Evolutionary conservation across 2,329 filamentous ascomycete species (phyloP).

Genomic region (Microdochium paspali): DNA sequence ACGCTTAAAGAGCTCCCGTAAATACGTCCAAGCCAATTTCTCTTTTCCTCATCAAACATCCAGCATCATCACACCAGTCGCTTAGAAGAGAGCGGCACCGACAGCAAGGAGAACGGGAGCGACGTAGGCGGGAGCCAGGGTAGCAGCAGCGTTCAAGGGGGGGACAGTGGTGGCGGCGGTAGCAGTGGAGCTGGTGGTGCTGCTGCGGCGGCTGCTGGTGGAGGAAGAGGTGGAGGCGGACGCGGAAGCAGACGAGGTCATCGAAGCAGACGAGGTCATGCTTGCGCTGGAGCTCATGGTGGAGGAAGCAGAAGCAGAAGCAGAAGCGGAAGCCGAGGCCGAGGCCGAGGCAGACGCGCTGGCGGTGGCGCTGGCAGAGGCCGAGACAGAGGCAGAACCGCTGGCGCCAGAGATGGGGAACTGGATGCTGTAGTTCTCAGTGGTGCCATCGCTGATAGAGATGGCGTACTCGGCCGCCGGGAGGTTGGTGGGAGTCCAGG

Average conservation of each 20-base stretch:
- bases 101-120: conserved; percentile 14
- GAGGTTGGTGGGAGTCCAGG: conserved; percentile 26
- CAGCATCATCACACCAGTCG: not conserved
- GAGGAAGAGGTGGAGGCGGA: conserved; percentile 7
- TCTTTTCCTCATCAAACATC: not conserved
- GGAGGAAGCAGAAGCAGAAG: not conserved
- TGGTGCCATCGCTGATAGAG: conserved; percentile 28
- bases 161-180: conserved; percentile 10
- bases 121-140: conserved; percentile 14
- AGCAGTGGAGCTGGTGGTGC: conserved; percentile 5
- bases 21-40: not conserved
- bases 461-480: conserved; percentile 33
- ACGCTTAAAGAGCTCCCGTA: too few relatives aligned
- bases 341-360: not conserved
- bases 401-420: conserved; percentile 17
- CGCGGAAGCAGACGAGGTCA: not conserved
- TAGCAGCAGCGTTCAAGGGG: conserved; percentile 16
- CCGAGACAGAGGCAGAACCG: not conserved
- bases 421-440: conserved; percentile 33
- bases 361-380: not conserved
- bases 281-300: not conserved
- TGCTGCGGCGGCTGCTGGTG: conserved; percentile 4
- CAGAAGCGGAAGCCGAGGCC: conserved; percentile 1
- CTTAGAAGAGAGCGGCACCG: conserved; percentile 14
- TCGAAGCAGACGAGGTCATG: not conserved